phyloP scores from a whole-genome alignment of 305 asterid species.

The Vinca major region DNA sequence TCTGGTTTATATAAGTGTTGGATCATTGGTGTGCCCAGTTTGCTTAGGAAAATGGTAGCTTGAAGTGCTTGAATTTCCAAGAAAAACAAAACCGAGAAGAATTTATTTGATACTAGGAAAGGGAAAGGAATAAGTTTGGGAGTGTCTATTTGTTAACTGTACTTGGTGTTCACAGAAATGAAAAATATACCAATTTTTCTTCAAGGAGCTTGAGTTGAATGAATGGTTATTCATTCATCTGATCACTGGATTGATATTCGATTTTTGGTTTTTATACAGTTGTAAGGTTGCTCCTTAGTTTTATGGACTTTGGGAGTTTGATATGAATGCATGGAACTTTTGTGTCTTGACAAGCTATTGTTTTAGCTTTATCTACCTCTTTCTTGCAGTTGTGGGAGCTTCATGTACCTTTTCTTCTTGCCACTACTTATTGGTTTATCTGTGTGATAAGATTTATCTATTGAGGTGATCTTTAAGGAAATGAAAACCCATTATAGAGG shows the following conservation, averaged over 20 bases:
- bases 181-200: not conserved
- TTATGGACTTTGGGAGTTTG: not conserved
- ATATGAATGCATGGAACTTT: not conserved
- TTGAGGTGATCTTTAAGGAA: not conserved
- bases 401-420: not conserved
- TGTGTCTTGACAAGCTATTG: not conserved
- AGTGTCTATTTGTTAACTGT: not conserved
- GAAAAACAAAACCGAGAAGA: not conserved
- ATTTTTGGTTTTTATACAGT: not conserved
- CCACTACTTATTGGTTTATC: not conserved
- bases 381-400: not conserved
- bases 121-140: not conserved
- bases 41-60: not conserved
- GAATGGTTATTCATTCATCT: not conserved
- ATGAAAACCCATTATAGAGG: not conserved
- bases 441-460: not conserved
- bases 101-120: not conserved
- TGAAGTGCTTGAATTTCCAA: not conserved
- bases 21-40: not conserved
- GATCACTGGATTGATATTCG: not conserved
- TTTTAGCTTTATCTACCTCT: not conserved
- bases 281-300: not conserved
- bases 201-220: not conserved
- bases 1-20: not conserved
- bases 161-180: not conserved